Conservation (phyloP, 495 filamentous ascomycete species). For the Penicillium paradoxum region DNA sequence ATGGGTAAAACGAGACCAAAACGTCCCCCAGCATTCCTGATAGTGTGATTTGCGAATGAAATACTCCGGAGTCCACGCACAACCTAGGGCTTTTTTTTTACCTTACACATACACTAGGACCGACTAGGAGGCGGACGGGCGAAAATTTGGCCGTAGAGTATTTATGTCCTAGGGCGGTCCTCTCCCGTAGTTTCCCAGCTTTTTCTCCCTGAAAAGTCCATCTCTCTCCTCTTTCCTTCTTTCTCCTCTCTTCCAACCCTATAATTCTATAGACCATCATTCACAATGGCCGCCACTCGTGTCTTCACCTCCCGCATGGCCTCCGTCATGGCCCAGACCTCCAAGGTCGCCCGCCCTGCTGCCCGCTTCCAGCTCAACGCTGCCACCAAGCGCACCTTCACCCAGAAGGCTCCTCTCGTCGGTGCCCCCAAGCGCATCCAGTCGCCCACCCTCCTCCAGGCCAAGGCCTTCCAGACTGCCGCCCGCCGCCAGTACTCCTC, state of each 20-base stretch:
- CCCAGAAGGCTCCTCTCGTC: constrained; percentile 43
- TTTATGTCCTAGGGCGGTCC: constrained; percentile 36
- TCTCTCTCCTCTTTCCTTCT: constrained; percentile 20
- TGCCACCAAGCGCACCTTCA: constrained; percentile 66
- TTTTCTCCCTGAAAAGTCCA: constrained; percentile 40
- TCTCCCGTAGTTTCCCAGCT: constrained; percentile 41
- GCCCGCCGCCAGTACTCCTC: constrained; percentile 69
- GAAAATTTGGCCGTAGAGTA: constrained; percentile 46
- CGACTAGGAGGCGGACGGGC: constrained; percentile 36
- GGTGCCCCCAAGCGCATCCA: constrained; percentile 65
- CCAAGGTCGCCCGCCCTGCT: constrained; percentile 67
- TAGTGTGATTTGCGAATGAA: constrained; percentile 15
- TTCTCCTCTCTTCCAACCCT: constrained; percentile 23
- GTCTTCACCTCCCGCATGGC: constrained; percentile 68
- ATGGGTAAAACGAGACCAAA: constrained; percentile 13
- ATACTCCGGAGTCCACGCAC: constrained; percentile 20
- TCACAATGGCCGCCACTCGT: constrained; percentile 70
- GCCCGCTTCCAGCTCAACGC: constrained; percentile 54
- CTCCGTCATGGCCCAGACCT: constrained; percentile 65
- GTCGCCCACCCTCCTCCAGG: constrained; percentile 53
- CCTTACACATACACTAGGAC: constrained; percentile 32
- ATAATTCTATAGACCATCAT: constrained; percentile 18
- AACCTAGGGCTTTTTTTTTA: constrained; percentile 37
- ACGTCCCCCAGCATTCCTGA: constrained; percentile 21
- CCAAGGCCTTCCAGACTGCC: constrained; percentile 56